These are phyloP conservation scores for Penicillium malachiteum DNA, from an alignment of 495 filamentous ascomycete genomes.

Conservation along the genomic window DNA sequence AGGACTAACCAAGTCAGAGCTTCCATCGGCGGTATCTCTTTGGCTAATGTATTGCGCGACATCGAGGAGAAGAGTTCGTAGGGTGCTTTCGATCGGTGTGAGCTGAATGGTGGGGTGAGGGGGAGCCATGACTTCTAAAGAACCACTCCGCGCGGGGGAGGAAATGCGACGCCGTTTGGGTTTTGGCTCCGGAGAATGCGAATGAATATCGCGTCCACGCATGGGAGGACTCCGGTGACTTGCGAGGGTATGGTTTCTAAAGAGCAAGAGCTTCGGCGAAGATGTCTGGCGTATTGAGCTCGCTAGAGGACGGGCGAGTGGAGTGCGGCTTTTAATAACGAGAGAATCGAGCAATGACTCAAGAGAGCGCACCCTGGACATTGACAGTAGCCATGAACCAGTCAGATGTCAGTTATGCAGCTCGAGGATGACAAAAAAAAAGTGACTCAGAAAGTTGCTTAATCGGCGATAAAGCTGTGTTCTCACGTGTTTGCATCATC, in stretches of 20 bases:
- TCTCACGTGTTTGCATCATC: slow-evolving; percentile 28
- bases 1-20: slow-evolving; percentile 7
- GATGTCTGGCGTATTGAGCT: slow-evolving; percentile 10
- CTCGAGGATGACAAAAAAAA: not conserved
- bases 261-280: slow-evolving; percentile 12
- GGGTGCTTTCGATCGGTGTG: slow-evolving; percentile 62
- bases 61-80: slow-evolving; percentile 71
- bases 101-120: slow-evolving; percentile 53
- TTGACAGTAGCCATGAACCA: slow-evolving; percentile 22
- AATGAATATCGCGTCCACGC: slow-evolving; percentile 23
- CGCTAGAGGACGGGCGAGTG: slow-evolving; percentile 18
- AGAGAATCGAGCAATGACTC: slow-evolving; percentile 17
- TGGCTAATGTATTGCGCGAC: slow-evolving; percentile 67
- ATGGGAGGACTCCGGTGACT: slow-evolving; percentile 26
- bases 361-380: slow-evolving; percentile 20
- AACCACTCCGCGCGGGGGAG: slow-evolving; percentile 11
- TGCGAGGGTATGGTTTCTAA: slow-evolving; percentile 9
- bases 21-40: slow-evolving; percentile 44
- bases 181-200: slow-evolving; percentile 24
- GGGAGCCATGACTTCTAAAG: slow-evolving; percentile 23
- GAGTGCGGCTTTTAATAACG: slow-evolving; percentile 7
- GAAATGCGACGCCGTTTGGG: slow-evolving; percentile 39
- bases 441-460: slow-evolving; percentile 12
- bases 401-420: not conserved
- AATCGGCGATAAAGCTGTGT: slow-evolving; percentile 24